These are phyloP conservation scores for Trebouxia sp. DNA, from an alignment of 139 green algal species.

Conservation along the genomic window DNA sequence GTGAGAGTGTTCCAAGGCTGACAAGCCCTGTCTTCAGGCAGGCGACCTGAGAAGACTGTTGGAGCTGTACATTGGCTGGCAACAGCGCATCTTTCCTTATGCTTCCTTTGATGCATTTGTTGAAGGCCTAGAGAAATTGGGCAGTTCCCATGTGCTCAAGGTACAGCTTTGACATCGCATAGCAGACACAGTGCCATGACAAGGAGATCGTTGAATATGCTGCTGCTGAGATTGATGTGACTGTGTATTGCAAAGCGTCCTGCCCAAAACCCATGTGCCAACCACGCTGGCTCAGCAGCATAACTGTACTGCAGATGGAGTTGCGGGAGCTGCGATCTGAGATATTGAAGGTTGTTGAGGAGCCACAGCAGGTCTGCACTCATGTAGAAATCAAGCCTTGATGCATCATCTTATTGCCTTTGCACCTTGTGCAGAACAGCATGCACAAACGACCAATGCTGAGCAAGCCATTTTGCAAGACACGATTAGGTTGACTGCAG, in stretches of 20 bases:
- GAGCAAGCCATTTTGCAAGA: too few relatives aligned
- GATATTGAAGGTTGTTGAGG: slow-evolving; percentile 19
- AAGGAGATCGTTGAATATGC: neutral
- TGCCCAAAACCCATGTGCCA: too few relatives aligned
- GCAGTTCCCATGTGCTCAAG: slow-evolving; percentile 43
- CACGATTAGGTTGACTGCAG: too few relatives aligned
- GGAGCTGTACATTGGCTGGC: slow-evolving; percentile 62
- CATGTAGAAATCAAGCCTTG: too few relatives aligned
- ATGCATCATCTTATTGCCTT: too few relatives aligned
- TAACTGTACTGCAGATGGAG: slow-evolving; percentile 37
- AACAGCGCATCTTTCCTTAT: slow-evolving; percentile 47
- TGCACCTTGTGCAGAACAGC: too few relatives aligned
- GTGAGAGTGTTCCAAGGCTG: too few relatives aligned
- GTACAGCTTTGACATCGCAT: slow-evolving; percentile 10
- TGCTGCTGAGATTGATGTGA: too few relatives aligned
- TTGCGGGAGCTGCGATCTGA: slow-evolving; percentile 30
- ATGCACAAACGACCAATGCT: too few relatives aligned
- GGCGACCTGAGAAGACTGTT: slow-evolving; percentile 52
- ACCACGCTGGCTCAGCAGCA: too few relatives aligned
- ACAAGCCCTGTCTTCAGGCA: slow-evolving; percentile 12
- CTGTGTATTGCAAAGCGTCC: neutral
- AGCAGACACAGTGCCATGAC: neutral
- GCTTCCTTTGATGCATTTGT: slow-evolving; percentile 52
- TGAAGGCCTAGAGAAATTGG: slow-evolving; percentile 43
- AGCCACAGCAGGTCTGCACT: neutral